Evolutionary conservation across 352 stramenopile species (phyloP), one percentile per base, ranked within the genome.

Genomic region (Phytophthora citricola): DNA sequence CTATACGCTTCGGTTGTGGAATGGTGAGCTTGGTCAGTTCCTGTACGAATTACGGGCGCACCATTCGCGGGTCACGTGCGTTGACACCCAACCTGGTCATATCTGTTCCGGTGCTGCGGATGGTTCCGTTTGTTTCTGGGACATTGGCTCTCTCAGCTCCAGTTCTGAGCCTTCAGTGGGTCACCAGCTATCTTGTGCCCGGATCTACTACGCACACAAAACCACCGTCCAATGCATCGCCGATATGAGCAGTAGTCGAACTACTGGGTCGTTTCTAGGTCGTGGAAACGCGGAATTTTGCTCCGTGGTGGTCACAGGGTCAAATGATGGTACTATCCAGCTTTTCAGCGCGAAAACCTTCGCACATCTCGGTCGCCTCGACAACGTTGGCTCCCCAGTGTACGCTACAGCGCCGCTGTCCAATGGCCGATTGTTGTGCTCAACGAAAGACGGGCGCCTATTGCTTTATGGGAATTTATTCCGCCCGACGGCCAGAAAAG

Each of bases 311-410:
- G 68, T 86, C 17, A 90, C 77, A 31, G 78, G 81, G 20, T 93
- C 85, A n/a, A 93, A 83, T 66, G 83, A 93, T 29, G 81, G 83
- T 0, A 87, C 76, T 4, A 90, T 93, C 39, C 85, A 93, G 38
- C 71, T 87, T 38, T 93, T 91, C 55, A 78, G 84, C 27, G 62
- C 73, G 0, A 55, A 50, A 14, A 79, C 67, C 1, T 63, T 85
- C 24, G 50, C 79, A 27, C 75, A 88, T 43, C 52, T 89, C n/a
- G 75, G 76, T 5, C 71, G 63, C 1, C 41, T 93, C 5, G 74
- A 83, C 38, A 58, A 64, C 29, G 72, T 83, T 5, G 48, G 79
- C 26, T 78, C 78, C 2, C 79, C 85, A 2, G 71, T 91, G 22
- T 93, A 92, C 56, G 83, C 73, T 10, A 71, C 81, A 59, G 67